phyloP scores from a whole-genome alignment of 2,329 filamentous ascomycete genomes.

The Chalaropsis thielavioides region DNA sequence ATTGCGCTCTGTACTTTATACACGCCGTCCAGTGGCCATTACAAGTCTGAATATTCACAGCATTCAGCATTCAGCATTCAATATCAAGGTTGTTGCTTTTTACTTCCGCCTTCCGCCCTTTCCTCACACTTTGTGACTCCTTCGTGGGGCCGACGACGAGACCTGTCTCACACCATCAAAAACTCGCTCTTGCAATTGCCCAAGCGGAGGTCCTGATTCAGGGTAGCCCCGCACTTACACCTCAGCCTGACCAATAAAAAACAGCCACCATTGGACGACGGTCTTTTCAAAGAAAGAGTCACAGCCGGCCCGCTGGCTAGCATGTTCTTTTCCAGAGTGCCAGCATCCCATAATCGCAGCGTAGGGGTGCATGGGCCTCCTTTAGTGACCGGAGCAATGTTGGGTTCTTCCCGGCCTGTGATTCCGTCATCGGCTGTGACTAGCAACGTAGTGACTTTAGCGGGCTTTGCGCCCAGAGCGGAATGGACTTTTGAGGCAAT shows the following conservation, averaged over 20 bases:
- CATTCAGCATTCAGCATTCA: no score
- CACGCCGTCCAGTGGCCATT: no score
- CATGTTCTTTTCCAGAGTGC: neutral
- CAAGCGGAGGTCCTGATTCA: slow-evolving; percentile 11
- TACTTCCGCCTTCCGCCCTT: neutral
- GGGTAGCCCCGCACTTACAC: slow-evolving; percentile 5
- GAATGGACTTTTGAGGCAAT: no score
- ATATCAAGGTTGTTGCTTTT: neutral
- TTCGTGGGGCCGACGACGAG: neutral
- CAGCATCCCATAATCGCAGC: neutral
- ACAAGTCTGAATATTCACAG: no score
- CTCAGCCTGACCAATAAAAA: neutral
- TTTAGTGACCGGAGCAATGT: neutral
- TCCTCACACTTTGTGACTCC: neutral
- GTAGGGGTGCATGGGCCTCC: neutral
- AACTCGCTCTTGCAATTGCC: neutral
- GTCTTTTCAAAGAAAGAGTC: neutral
- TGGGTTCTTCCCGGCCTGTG: neutral
- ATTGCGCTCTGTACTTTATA: no score
- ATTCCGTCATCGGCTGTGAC: slow-evolving; percentile 10
- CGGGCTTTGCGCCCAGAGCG: neutral
- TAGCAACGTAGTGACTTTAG: neutral
- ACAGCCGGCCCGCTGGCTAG: slow-evolving; percentile 2
- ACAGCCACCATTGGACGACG: neutral
- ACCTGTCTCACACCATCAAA: neutral